A percentile compares a stretch with the other conserved stretches of the same genome.
These are phyloP conservation scores for Gossypium lobatum DNA, from an alignment of 441 rosid species.

Conservation along the genomic window DNA sequence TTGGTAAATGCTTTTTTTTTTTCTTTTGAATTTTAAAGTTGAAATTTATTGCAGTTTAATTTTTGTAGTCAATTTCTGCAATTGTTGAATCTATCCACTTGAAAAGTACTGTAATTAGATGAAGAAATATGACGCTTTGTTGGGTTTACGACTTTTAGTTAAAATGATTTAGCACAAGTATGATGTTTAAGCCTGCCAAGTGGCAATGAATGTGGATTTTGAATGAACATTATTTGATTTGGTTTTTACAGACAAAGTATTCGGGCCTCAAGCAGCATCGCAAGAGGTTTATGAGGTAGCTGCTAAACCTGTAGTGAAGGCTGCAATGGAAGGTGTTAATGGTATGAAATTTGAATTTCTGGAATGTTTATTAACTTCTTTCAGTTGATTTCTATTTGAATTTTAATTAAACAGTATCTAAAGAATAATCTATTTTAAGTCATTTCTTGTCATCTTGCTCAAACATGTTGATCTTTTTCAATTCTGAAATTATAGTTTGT, in stretches of 20 bases:
- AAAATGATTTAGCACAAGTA: not conserved
- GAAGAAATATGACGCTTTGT: not conserved
- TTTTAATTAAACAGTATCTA: not conserved
- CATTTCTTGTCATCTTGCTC: not conserved
- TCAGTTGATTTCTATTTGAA: not conserved
- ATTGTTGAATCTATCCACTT: not conserved
- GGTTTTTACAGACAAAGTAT: constrained; percentile 69
- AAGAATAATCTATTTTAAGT: not conserved
- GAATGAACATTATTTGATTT: not conserved
- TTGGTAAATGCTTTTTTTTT: constrained; percentile 42
- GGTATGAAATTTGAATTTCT: constrained; percentile 39
- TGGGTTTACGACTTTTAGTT: not conserved
- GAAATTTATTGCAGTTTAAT: not conserved
- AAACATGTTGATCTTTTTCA: not conserved
- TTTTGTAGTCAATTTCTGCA: not conserved
- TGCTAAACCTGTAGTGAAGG: constrained; percentile 90
- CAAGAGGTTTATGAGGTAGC: constrained; percentile 91
- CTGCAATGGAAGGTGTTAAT: constrained; percentile 98
- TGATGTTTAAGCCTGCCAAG: not conserved
- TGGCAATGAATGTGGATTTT: not conserved
- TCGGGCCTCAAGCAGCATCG: constrained; percentile 76
- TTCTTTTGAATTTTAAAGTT: not conserved
- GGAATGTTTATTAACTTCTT: not conserved
- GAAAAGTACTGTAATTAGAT: not conserved
- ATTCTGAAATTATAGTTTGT: not conserved